Evolutionary conservation across 2,329 filamentous ascomycete species (phyloP).

Genomic region (Alternaria sp.): DNA sequence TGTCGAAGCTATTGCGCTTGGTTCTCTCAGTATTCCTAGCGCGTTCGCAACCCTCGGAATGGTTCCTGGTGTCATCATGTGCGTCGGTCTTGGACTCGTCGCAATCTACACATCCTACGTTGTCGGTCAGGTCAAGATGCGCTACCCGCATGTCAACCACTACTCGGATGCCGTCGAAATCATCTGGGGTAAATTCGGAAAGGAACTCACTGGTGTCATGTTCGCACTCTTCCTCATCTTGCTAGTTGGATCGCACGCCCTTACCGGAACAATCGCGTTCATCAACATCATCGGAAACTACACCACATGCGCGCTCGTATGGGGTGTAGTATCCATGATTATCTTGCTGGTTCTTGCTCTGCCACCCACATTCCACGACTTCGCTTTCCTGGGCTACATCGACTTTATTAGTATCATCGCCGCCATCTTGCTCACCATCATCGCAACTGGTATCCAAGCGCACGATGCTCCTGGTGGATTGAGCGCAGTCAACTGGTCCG

Average conservation of each 20-base stretch:
- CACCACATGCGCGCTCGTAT: constrained; percentile 68
- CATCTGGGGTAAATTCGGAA: constrained; percentile 61
- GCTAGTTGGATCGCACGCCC: constrained; percentile 72
- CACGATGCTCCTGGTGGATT: constrained; percentile 42
- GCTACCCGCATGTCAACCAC: constrained; percentile 66
- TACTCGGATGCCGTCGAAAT: constrained; percentile 74
- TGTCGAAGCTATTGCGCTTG: constrained; percentile 59
- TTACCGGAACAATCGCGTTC: constrained; percentile 72
- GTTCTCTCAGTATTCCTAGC: constrained; percentile 54
- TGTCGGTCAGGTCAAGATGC: constrained; percentile 66
- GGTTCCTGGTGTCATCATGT: constrained; percentile 54
- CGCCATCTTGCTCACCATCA: constrained; percentile 72
- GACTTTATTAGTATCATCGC: constrained; percentile 70
- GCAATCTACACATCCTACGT: constrained; percentile 68
- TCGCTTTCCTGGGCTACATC: constrained; percentile 62
- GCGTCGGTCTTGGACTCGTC: constrained; percentile 60
- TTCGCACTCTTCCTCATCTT: constrained; percentile 55
- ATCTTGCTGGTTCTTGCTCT: constrained; percentile 67
- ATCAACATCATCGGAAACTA: constrained; percentile 68
- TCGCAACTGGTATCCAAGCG: constrained; percentile 63
- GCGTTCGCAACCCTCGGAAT: constrained; percentile 56
- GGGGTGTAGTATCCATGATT: constrained; percentile 65
- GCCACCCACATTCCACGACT: constrained; percentile 68
- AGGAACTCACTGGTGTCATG: constrained; percentile 65
- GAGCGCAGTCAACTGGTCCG: constrained; percentile 36